Percentiles rank a stretch among this genome's conserved stretches.
Conservation (phyloP, 371 early-diverging fungal species). For the Conidiobolus incongruus region DNA sequence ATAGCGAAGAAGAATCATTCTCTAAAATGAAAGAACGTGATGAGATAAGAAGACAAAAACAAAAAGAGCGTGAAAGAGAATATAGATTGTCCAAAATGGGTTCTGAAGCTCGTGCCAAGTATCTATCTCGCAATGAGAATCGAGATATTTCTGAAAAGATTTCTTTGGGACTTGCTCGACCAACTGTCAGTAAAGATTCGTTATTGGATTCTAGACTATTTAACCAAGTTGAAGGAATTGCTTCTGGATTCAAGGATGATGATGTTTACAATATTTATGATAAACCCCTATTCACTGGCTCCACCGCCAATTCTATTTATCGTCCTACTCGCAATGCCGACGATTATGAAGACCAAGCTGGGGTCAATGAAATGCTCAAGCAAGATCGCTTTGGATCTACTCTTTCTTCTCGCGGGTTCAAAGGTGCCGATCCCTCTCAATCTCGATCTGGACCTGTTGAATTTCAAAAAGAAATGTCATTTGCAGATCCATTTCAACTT, state of each 20-base stretch:
- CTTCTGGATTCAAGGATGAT: constrained; percentile 69
- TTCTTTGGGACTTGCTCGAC: constrained; percentile 86
- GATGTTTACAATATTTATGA: constrained; percentile 73
- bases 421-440: constrained; percentile 4
- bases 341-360: constrained; percentile 39
- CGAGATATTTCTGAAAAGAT: constrained; percentile 96
- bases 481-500: too few relatives aligned
- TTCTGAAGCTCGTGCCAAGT: constrained; percentile 59
- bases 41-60: constrained; percentile 59
- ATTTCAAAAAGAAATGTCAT: too few relatives aligned
- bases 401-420: neutral
- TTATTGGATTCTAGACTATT: constrained; percentile 87
- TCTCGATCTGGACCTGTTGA: too few relatives aligned
- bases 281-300: constrained; percentile 67
- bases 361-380: constrained; percentile 12
- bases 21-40: constrained; percentile 57
- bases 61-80: constrained; percentile 70
- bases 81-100: constrained; percentile 79
- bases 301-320: constrained; percentile 49
- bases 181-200: constrained; percentile 63
- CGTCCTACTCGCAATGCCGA: constrained; percentile 45
- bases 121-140: constrained; percentile 42
- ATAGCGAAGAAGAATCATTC: constrained; percentile 22
- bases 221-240: constrained; percentile 69
- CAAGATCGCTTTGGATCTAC: neutral